Conservation (phyloP, 305 asterid species). For the Plantago lanceolata region DNA sequence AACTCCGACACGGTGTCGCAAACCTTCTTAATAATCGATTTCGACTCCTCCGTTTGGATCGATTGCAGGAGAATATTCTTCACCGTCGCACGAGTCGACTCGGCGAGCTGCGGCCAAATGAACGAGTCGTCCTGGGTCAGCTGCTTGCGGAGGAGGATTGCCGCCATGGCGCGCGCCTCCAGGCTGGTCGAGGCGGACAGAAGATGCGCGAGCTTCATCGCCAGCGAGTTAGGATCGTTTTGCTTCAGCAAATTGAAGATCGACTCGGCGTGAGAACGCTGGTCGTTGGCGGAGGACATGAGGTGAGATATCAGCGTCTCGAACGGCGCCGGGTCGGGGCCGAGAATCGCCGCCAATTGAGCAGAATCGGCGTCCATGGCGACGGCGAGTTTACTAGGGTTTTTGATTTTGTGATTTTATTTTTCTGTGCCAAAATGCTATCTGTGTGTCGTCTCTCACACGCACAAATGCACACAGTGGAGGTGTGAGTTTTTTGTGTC, state of each 20-base stretch:
- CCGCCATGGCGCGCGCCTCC: constrained; percentile 78
- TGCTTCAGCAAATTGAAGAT: constrained; percentile 68
- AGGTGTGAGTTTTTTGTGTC: constrained; percentile 22
- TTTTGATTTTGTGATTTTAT: constrained; percentile 22
- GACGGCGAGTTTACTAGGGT: constrained; percentile 40
- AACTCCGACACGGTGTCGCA: constrained; percentile 82
- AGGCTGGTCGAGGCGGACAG: constrained; percentile 49
- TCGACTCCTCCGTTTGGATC: constrained; percentile 62
- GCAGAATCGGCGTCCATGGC: constrained; percentile 60
- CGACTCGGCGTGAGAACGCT: constrained; percentile 74
- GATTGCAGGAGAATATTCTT: constrained; percentile 51
- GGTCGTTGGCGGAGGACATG: constrained; percentile 74
- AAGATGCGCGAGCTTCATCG: constrained; percentile 58
- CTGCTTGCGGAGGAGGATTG: constrained; percentile 78
- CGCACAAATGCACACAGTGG: constrained; percentile 28
- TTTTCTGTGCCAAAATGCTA: not conserved
- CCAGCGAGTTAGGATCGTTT: constrained; percentile 74
- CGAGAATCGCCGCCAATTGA: constrained; percentile 66
- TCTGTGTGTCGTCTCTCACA: constrained; percentile 3
- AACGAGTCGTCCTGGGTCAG: constrained; percentile 73
- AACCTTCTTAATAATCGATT: constrained; percentile 57
- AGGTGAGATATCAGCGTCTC: constrained; percentile 68
- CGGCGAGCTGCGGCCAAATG: constrained; percentile 65
- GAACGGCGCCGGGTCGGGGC: constrained; percentile 67
- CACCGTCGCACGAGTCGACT: constrained; percentile 53